Percentiles rank a stretch among this genome's conserved stretches.
These are phyloP conservation scores for Ascochyta viciae-villosae DNA, from an alignment of 2,329 filamentous ascomycete species.

Conservation along the genomic window DNA sequence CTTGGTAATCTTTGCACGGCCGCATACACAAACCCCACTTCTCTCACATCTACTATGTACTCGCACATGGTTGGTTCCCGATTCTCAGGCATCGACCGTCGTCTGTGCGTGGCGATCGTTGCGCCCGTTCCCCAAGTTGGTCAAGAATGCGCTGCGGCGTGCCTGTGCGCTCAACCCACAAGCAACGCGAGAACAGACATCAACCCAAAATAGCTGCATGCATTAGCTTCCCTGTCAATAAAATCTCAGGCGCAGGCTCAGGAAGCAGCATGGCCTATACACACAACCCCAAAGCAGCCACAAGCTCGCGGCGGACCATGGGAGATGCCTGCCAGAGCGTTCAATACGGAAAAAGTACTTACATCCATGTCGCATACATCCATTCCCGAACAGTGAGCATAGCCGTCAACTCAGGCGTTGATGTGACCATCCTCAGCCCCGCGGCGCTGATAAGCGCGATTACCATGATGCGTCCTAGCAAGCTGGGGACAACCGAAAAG, in stretches of 20 bases:
- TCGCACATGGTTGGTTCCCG: slow-evolving; percentile 5
- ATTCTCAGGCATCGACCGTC: slow-evolving; percentile 6
- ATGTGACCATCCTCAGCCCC: slow-evolving; percentile 43
- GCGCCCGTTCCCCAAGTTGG: slow-evolving; percentile 14
- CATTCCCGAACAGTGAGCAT: slow-evolving; percentile 51
- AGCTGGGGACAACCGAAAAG: slow-evolving; percentile 52
- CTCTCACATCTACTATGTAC: not conserved
- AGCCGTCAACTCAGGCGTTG: slow-evolving; percentile 43
- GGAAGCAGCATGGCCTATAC: not conserved
- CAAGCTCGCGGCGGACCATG: not conserved
- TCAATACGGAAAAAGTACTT: slow-evolving; percentile 39
- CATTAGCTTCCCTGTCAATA: slow-evolving; percentile 36
- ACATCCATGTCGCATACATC: slow-evolving; percentile 49
- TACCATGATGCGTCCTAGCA: slow-evolving; percentile 51
- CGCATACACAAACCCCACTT: slow-evolving; percentile 8
- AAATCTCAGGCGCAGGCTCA: slow-evolving; percentile 20
- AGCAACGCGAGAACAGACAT: slow-evolving; percentile 51
- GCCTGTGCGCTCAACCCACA: slow-evolving; percentile 38
- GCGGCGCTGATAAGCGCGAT: slow-evolving; percentile 48
- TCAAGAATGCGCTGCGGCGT: slow-evolving; percentile 16
- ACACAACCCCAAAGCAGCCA: not conserved
- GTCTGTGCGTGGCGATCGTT: slow-evolving; percentile 20
- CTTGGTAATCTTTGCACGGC: not conserved
- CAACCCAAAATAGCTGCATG: slow-evolving; percentile 50
- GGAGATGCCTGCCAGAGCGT: not conserved